These are phyloP conservation scores for Tetrahymena elliotti DNA, from an alignment of 73 alveolate genomes.

Conservation along the genomic window DNA sequence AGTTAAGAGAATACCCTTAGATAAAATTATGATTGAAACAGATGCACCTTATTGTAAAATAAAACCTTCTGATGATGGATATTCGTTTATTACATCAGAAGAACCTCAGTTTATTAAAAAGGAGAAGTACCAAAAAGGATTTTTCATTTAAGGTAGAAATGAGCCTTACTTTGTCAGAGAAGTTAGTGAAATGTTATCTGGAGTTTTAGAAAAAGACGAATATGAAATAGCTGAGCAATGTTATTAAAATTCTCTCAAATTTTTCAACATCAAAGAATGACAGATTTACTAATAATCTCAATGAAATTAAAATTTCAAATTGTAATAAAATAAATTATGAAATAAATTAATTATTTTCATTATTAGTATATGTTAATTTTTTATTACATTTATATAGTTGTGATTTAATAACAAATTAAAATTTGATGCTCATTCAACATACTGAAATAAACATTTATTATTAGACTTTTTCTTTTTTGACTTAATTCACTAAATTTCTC, in stretches of 20 bases:
- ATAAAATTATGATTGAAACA: slow-evolving; percentile 88
- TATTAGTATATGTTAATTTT: too few relatives aligned
- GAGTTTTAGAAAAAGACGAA: slow-evolving; percentile 52
- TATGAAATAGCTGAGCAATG: slow-evolving; percentile 65
- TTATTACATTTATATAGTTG: not conserved
- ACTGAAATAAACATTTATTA: too few relatives aligned
- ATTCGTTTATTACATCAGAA: slow-evolving; percentile 68
- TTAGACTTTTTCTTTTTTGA: too few relatives aligned
- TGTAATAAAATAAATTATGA: not conserved
- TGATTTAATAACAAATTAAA: too few relatives aligned
- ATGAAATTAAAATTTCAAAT: not conserved
- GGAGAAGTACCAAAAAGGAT: slow-evolving; percentile 80
- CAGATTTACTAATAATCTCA: not conserved
- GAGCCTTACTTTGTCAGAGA: slow-evolving; percentile 93
- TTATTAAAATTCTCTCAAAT: slow-evolving; percentile 67
- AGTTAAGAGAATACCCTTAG: slow-evolving; percentile 82
- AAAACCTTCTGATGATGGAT: slow-evolving; percentile 78
- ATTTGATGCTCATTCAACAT: not conserved
- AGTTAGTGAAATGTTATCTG: slow-evolving; percentile 79
- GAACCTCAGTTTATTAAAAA: slow-evolving; percentile 57
- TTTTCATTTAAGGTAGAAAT: slow-evolving; percentile 86
- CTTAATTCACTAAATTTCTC: too few relatives aligned
- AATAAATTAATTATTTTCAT: not conserved
- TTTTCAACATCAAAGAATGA: slow-evolving; percentile 52
- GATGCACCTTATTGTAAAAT: slow-evolving; percentile 98